These are phyloP conservation scores for Penicillium cataractarum DNA, from an alignment of 495 filamentous ascomycete genomes.

Conservation along the genomic window DNA sequence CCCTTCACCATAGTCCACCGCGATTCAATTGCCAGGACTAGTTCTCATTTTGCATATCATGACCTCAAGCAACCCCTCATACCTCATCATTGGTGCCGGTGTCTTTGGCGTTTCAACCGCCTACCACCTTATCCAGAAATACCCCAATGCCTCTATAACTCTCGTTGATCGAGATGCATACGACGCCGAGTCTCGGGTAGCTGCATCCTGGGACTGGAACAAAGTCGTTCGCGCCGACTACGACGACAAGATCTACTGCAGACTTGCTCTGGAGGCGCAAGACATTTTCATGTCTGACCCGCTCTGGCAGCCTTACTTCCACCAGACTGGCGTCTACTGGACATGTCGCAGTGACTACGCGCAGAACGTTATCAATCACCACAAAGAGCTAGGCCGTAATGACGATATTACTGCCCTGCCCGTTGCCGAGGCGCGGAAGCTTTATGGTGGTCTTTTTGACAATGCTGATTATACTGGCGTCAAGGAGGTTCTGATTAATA, in stretches of 20 bases:
- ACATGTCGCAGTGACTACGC: constrained; percentile 47
- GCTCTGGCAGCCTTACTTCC: constrained; percentile 57
- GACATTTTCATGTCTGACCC: constrained; percentile 57
- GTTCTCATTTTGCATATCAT: constrained; percentile 15
- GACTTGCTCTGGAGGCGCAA: constrained; percentile 59
- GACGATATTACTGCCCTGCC: constrained; percentile 42
- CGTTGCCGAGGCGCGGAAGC: constrained; percentile 46
- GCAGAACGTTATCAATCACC: constrained; percentile 52
- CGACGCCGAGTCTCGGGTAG: constrained; percentile 43
- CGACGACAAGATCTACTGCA: constrained; percentile 57
- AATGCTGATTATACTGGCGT: constrained; percentile 57
- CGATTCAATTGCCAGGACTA: too few species aligned
- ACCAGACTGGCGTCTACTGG: constrained; percentile 59
- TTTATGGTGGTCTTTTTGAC: constrained; percentile 55
- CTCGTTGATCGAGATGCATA: constrained; percentile 61
- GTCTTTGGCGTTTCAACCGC: constrained; percentile 70
- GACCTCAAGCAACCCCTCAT: constrained; percentile 39
- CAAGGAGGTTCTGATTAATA: constrained; percentile 53
- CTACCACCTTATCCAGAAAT: constrained; percentile 56
- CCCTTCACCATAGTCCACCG: not conserved
- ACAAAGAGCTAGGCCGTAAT: constrained; percentile 46
- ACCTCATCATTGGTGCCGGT: constrained; percentile 65
- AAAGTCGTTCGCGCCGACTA: constrained; percentile 72
- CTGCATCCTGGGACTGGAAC: constrained; percentile 69
- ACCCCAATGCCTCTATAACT: constrained; percentile 54